phyloP scores from a whole-genome alignment of 2,329 filamentous ascomycete genomes.

The Fusarium sp. region DNA sequence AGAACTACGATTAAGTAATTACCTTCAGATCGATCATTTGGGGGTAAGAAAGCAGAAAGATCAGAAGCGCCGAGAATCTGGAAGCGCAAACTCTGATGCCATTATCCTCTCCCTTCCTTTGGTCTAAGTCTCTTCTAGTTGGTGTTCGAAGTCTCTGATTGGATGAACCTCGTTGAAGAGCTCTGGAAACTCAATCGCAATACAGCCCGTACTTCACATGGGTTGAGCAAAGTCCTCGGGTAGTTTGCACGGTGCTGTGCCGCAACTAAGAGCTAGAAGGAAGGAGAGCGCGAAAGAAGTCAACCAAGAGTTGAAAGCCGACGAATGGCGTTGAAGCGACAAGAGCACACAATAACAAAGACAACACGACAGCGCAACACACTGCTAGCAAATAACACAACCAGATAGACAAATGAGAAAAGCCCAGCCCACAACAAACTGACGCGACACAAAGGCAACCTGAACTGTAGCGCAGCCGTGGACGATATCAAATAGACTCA shows the following conservation, averaged over 20 bases:
- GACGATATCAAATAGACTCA: neutral
- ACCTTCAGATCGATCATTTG: conserved; percentile 12
- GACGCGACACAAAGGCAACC: conserved; percentile 30
- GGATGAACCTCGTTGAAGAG: conserved; percentile 6
- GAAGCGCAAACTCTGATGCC: conserved; percentile 39
- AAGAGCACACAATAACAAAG: conserved; percentile 38
- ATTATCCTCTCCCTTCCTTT: conserved; percentile 3
- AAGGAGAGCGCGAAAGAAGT: conserved; percentile 31
- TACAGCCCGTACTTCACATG: neutral
- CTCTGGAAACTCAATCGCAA: conserved; percentile 18
- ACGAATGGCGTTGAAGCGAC: conserved; percentile 31
- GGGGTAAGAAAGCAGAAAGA: neutral
- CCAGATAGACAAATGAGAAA: conserved; percentile 21
- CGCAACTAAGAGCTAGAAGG: conserved; percentile 35
- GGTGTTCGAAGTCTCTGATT: conserved; percentile 16
- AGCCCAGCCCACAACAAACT: conserved; percentile 24
- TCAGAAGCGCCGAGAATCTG: conserved; percentile 24
- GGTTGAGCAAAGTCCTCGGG: conserved; percentile 30
- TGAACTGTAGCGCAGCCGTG: conserved; percentile 21
- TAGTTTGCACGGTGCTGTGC: conserved; percentile 39
- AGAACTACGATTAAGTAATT: conserved; percentile 9
- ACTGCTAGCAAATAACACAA: conserved; percentile 37
- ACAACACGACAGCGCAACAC: conserved; percentile 39
- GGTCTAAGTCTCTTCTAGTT: conserved; percentile 21
- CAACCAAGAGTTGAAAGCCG: conserved; percentile 18